Conservation (phyloP, 768 basidiomycete species). For the Royoungia palumana region DNA sequence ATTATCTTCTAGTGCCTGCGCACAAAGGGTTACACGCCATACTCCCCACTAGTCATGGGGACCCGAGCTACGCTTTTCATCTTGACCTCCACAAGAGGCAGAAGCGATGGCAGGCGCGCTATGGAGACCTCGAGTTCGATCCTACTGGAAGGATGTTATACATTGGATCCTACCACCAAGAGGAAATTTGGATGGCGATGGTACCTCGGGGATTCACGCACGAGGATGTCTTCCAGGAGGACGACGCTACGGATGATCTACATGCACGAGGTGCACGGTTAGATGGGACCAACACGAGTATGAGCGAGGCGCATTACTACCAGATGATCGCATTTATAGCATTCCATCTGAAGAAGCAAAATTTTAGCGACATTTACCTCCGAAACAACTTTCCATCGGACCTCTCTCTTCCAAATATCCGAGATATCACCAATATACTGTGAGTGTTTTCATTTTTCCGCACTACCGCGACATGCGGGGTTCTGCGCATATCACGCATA, state of each 20-base stretch:
- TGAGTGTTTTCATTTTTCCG: too few species aligned
- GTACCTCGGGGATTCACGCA: neutral
- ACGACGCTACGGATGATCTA: neutral
- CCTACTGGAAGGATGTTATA: neutral
- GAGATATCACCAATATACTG: too few species aligned
- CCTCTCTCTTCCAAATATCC: too few species aligned
- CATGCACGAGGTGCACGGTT: too few species aligned
- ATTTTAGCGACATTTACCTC: too few species aligned
- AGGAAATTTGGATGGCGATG: constrained; percentile 1
- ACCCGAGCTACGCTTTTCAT: neutral
- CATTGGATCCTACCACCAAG: neutral
- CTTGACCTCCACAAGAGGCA: neutral
- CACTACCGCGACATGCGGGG: too few species aligned
- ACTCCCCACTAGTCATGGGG: neutral
- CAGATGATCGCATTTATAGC: too few species aligned
- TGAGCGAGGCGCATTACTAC: too few species aligned
- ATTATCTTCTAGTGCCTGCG: neutral
- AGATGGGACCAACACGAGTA: too few species aligned
- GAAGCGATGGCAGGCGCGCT: neutral
- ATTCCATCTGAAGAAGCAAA: too few species aligned
- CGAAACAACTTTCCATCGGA: too few species aligned
- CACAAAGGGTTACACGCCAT: neutral
- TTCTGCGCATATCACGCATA: too few species aligned
- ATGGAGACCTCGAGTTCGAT: neutral
- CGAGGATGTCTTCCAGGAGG: neutral